phyloP scores from a whole-genome alignment of 768 basidiomycete species.

The Tricholoma hemisulphureum region DNA sequence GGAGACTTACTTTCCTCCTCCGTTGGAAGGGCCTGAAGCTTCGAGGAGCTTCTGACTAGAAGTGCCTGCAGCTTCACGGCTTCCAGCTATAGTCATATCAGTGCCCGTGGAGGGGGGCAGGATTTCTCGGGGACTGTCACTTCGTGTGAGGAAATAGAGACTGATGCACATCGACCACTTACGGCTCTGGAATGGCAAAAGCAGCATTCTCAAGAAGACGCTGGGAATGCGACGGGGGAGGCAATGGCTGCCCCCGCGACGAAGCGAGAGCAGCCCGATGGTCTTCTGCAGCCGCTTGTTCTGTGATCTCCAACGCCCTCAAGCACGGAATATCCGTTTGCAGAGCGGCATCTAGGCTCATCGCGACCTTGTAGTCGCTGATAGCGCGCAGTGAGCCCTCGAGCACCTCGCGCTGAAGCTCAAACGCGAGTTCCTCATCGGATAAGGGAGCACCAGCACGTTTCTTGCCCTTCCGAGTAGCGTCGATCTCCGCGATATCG shows the following conservation, averaged over 20 bases:
- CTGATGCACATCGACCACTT: not conserved
- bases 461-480: constrained; percentile 20
- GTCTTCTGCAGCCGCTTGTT: constrained; percentile 19
- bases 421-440: constrained; percentile 19
- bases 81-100: no score
- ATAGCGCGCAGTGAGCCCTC: constrained; percentile 5
- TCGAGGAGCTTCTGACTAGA: no score
- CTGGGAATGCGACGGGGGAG: constrained; percentile 16
- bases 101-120: not conserved
- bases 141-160: not conserved
- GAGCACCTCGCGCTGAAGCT: constrained; percentile 10
- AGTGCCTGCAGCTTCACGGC: no score
- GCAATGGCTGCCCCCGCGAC: constrained; percentile 6
- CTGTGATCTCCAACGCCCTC: constrained; percentile 6
- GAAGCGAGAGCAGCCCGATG: constrained; percentile 14
- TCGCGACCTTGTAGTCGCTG: constrained; percentile 14
- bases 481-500: constrained; percentile 12
- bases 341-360: constrained; percentile 16
- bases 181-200: constrained; percentile 8
- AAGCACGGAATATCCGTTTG: constrained; percentile 12
- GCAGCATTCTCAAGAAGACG: constrained; percentile 12
- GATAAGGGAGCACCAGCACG: constrained; percentile 16
- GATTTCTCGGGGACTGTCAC: not conserved
- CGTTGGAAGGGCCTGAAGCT: no score
- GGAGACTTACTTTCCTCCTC: no score